phyloP scores from a whole-genome alignment of 768 basidiomycete species.

The Phlegmacium glaucopus region DNA sequence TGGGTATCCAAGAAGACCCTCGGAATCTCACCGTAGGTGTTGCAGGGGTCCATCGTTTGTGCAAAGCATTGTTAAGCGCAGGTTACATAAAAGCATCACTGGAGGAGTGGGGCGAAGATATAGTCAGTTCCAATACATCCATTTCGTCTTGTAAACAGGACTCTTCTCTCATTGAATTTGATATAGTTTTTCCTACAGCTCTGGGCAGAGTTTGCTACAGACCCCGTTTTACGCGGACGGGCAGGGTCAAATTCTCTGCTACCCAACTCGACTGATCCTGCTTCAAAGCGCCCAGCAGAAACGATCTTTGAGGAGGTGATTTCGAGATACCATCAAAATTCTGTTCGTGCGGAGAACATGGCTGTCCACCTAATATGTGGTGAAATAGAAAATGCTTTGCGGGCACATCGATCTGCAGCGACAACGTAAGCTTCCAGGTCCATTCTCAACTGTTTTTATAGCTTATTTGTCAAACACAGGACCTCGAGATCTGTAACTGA shows the following conservation, averaged over 20 bases:
- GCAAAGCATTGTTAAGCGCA: slow-evolving; percentile 84
- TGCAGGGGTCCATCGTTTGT: slow-evolving; percentile 77
- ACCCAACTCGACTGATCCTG: slow-evolving; percentile 36
- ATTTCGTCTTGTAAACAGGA: slow-evolving; percentile 2
- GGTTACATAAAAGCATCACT: slow-evolving; percentile 68
- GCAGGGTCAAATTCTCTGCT: slow-evolving; percentile 47
- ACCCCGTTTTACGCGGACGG: slow-evolving; percentile 53
- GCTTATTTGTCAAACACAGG: neutral
- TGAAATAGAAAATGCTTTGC: slow-evolving; percentile 78
- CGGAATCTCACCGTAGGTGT: slow-evolving; percentile 75
- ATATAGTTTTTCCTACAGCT: slow-evolving; percentile 93
- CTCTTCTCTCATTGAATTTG: neutral
- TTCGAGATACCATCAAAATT: slow-evolving; percentile 56
- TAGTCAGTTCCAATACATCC: slow-evolving; percentile 46
- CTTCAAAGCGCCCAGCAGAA: slow-evolving; percentile 41
- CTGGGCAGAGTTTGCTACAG: slow-evolving; percentile 73
- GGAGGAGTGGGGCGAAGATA: slow-evolving; percentile 85
- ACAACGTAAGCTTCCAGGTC: slow-evolving; percentile 30
- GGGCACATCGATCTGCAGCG: slow-evolving; percentile 61
- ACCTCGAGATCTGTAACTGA: slow-evolving; percentile 16
- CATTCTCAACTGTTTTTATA: neutral
- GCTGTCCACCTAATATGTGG: slow-evolving; percentile 76
- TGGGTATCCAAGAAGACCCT: slow-evolving; percentile 47
- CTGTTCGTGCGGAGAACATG: slow-evolving; percentile 81
- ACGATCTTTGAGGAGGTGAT: slow-evolving; percentile 81